phyloP scores from a whole-genome alignment of 441 rosid species.

The Jatropha multifida region DNA sequence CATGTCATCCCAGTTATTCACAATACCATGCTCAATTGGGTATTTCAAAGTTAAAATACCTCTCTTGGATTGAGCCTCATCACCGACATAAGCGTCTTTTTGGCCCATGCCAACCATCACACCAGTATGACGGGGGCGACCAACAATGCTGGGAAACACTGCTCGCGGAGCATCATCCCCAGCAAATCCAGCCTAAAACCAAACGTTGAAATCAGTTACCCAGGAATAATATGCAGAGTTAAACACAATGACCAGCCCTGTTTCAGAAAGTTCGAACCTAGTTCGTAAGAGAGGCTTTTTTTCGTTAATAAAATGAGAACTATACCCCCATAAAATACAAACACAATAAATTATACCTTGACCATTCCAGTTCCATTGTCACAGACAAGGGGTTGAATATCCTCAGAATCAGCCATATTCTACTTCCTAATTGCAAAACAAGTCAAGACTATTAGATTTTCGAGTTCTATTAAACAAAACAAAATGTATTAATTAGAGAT shows the following conservation, averaged over 20 bases:
- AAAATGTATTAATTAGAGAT: background rate
- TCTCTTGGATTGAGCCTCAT: slow-evolving; percentile 86
- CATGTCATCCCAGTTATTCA: slow-evolving; percentile 95
- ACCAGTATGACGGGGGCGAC: slow-evolving; percentile 94
- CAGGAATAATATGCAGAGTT: background rate
- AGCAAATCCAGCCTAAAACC: slow-evolving; percentile 78
- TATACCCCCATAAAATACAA: background rate
- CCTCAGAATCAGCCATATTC: slow-evolving; percentile 67
- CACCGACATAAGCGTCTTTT: slow-evolving; percentile 92
- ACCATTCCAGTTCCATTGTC: slow-evolving; percentile 84
- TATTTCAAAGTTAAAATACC: slow-evolving; percentile 81
- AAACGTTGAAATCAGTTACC: background rate
- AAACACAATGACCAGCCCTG: background rate
- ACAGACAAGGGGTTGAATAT: slow-evolving; percentile 69
- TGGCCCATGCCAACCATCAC: slow-evolving; percentile 97
- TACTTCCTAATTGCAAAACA: slow-evolving; percentile 29
- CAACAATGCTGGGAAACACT: slow-evolving; percentile 92
- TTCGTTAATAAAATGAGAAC: background rate
- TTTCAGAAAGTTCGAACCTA: background rate
- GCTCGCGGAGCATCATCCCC: slow-evolving; percentile 95
- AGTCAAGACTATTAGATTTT: background rate
- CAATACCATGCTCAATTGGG: slow-evolving; percentile 91
- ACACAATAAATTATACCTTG: slow-evolving; percentile 38
- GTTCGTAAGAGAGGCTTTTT: background rate
- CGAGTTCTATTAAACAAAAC: too few species aligned